A percentile compares a stretch with the other conserved stretches of the same genome.
phyloP scores from a whole-genome alignment of 2,329 filamentous ascomycete genomes.

The Cercospora sp. region DNA sequence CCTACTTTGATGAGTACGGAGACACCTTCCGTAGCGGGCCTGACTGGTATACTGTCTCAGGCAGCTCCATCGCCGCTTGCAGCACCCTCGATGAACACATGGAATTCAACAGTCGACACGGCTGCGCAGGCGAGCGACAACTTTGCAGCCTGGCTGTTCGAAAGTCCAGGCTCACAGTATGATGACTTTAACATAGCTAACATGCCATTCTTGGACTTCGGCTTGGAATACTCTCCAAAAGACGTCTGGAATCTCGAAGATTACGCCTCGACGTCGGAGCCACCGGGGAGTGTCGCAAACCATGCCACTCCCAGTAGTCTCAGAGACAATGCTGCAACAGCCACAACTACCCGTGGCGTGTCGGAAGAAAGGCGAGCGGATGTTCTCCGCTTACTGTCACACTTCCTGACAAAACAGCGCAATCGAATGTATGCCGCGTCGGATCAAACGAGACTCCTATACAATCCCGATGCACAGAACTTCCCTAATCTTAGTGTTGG shows the following conservation, averaged over 20 bases:
- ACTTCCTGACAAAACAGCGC: slow-evolving; percentile 19
- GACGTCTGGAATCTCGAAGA: slow-evolving; percentile 27
- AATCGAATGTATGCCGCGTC: slow-evolving; percentile 2
- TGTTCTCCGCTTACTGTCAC: slow-evolving; percentile 8
- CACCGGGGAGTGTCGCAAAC: slow-evolving; percentile 7
- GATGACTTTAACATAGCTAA: slow-evolving; percentile 31
- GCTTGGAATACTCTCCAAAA: slow-evolving; percentile 29
- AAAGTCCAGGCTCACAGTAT: slow-evolving; percentile 31
- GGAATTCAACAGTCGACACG: slow-evolving; percentile 5
- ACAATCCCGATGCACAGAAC: slow-evolving; percentile 16
- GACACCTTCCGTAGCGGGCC: background rate
- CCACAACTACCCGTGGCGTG: background rate
- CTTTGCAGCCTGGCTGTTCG: slow-evolving; percentile 34
- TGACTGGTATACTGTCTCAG: background rate
- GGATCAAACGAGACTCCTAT: slow-evolving; percentile 16
- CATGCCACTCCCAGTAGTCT: slow-evolving; percentile 9
- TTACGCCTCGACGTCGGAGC: slow-evolving; percentile 12
- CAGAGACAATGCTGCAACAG: background rate
- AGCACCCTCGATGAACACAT: background rate
- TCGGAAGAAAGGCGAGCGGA: slow-evolving; percentile 16
- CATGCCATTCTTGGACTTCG: slow-evolving; percentile 32
- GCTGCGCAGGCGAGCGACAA: slow-evolving; percentile 27
- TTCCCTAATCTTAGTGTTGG: slow-evolving; percentile 67
- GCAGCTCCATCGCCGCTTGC: background rate
- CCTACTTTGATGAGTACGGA: slow-evolving; percentile 5